Evolutionary conservation across 805 yeast species (phyloP), one percentile per base, ranked within the genome.

Genomic region (Barnettozyma populi): DNA sequence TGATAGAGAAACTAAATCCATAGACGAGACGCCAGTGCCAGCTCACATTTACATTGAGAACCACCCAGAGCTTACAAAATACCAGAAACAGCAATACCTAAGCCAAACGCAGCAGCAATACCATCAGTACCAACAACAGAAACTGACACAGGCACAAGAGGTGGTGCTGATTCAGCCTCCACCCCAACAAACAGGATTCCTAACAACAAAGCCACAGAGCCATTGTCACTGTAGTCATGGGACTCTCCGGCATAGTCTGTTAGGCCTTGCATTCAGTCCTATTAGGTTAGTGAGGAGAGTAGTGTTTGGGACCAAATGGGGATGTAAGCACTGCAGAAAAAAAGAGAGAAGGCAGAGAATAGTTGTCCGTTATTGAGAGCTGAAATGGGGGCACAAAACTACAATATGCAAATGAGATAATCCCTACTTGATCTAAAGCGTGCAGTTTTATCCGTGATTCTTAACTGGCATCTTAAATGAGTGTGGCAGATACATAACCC

Each of bases 141-240:
- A 25, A 10, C 29, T 7, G 13, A 7, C 32, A 11, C 32, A 29
- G 5, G 7, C 13, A 29, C 32, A 29, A 29, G 32, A 4, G n/a
- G 32, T 5, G 24, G 7, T 11, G 5, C 13, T 29, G 5, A 29
- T 29, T 29, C 29, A 25, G 11, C 29, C 24, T 5, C 29, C 32
- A 29, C 32, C 32, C 4, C 32, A 29, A 29, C 32, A 29, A 11
- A 29, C 37, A 38, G 50, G 59, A 53, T 32, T 51, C 56, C 11
- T 11, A 35, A 14, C 32, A 8, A n/a, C 14, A 40, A 10, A 4
- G 5, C 29, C 29, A 23, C 10, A 21, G 3, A 21, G 9, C 29
- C 16, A 37, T 20, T n/a, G 23, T 5, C 14, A 20, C 11, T 35
- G 37, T 7, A 9, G 11, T 11, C 37, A 14, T 35, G 10, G 9